These are phyloP conservation scores for Penicillium sumatraense DNA, from an alignment of 2,329 filamentous ascomycete species.

Conservation along the genomic window DNA sequence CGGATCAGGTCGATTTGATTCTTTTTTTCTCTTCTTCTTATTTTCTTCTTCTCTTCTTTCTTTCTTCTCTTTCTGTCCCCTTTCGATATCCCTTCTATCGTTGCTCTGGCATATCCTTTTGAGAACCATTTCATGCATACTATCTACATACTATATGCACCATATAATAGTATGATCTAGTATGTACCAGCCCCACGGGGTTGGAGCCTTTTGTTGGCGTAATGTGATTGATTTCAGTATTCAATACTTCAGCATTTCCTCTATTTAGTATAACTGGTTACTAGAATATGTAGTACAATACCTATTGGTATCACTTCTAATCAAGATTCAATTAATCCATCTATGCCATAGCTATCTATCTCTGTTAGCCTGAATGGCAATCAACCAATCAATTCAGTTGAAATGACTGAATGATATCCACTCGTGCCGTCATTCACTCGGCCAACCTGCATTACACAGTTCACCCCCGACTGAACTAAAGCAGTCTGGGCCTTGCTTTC, in stretches of 20 bases:
- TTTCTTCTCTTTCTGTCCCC: not conserved
- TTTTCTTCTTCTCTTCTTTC: not conserved
- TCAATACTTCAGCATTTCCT: not conserved
- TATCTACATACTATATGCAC: slow-evolving; percentile 9
- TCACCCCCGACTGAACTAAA: too few species aligned
- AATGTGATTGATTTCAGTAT: not conserved
- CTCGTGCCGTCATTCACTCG: slow-evolving; percentile 9
- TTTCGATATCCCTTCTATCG: not conserved
- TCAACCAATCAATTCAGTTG: slow-evolving; percentile 9
- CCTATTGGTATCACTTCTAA: too few species aligned
- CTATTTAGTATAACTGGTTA: too few species aligned
- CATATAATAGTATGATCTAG: too few species aligned
- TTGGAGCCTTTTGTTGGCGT: slow-evolving; percentile 14
- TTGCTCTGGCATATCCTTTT: slow-evolving; percentile 1
- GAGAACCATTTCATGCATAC: not conserved
- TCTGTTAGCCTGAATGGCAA: slow-evolving; percentile 1
- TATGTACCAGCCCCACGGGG: not conserved
- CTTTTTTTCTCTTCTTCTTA: not conserved
- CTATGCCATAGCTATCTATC: not conserved
- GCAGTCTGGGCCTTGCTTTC: too few species aligned
- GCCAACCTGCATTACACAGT: not conserved
- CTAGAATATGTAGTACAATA: too few species aligned
- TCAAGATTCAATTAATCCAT: too few species aligned
- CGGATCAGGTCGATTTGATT: slow-evolving; percentile 7
- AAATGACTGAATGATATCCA: not conserved